These are phyloP conservation scores for Fusarium mexicanum DNA, from an alignment of 2,329 filamentous ascomycete species.

Conservation along the genomic window DNA sequence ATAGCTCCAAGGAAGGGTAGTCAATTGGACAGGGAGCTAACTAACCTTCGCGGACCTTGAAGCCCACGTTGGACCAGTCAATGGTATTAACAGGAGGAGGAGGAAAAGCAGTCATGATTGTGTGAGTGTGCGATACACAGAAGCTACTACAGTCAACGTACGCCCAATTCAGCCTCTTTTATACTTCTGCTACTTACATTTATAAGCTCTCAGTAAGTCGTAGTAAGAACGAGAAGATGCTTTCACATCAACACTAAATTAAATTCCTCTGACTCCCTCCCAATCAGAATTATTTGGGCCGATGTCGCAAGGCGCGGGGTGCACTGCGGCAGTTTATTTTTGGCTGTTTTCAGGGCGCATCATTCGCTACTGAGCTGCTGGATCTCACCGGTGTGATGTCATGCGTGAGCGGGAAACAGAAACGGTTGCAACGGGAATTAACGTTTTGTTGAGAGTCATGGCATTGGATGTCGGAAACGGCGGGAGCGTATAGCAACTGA, in stretches of 20 bases:
- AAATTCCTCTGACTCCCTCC: slow-evolving; percentile 9
- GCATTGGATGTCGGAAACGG: not conserved
- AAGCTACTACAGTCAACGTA: slow-evolving; percentile 4
- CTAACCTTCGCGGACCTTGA: slow-evolving; percentile 89
- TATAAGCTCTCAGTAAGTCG: slow-evolving; percentile 9
- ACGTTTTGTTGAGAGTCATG: not conserved
- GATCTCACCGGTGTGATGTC: slow-evolving; percentile 25
- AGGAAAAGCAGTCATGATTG: slow-evolving; percentile 69
- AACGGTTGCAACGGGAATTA: slow-evolving; percentile 5
- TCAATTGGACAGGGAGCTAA: slow-evolving; percentile 44
- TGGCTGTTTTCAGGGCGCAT: slow-evolving; percentile 15
- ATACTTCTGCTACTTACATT: not conserved
- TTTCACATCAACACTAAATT: not conserved
- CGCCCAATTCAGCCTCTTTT: not conserved
- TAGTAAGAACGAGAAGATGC: not conserved
- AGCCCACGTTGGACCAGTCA: slow-evolving; percentile 94
- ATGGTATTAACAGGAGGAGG: slow-evolving; percentile 82
- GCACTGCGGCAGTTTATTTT: not conserved
- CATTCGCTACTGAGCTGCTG: slow-evolving; percentile 23
- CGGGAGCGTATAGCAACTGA: not conserved
- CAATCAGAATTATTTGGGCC: slow-evolving; percentile 15
- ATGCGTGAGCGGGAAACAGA: not conserved
- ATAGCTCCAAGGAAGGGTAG: no score
- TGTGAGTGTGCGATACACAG: not conserved
- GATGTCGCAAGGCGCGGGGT: slow-evolving; percentile 41